Percentiles rank a stretch among this genome's conserved stretches.
Evolutionary conservation across 129 eudicot species (phyloP).

Genomic region (Tagetes erecta): DNA sequence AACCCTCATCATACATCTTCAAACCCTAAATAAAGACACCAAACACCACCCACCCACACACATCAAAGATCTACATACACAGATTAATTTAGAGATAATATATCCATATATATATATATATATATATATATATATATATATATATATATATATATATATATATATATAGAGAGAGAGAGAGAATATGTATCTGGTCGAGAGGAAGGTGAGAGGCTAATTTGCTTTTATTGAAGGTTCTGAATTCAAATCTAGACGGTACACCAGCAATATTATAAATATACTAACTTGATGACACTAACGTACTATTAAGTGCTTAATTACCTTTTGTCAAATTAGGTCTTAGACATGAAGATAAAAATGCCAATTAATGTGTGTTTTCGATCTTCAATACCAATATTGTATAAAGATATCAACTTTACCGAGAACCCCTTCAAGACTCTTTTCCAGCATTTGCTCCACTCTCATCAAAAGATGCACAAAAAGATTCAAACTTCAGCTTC

Average conservation of each 20-base stretch:
- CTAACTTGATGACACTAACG: too few species aligned
- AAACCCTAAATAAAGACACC: slow-evolving; percentile 43
- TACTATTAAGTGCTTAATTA: too few species aligned
- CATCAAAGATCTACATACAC: not conserved
- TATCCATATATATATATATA: too few species aligned
- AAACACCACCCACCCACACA: slow-evolving; percentile 22
- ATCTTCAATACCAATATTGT: slow-evolving; percentile 7
- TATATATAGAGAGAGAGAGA: too few species aligned
- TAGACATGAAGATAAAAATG: slow-evolving; percentile 21
- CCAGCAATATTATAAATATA: too few species aligned
- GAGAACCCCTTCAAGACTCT: slow-evolving; percentile 23
- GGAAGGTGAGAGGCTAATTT: too few species aligned
- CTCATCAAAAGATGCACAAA: slow-evolving; percentile 20
- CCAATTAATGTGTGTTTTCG: slow-evolving; percentile 37
- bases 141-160: not conserved
- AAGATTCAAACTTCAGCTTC: slow-evolving; percentile 6
- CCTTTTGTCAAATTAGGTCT: slow-evolving; percentile 4
- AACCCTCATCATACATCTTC: slow-evolving; percentile 10
- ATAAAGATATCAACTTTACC: slow-evolving; percentile 31
- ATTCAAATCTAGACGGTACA: too few species aligned
- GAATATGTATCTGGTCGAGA: not conserved
- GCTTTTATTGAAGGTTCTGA: too few species aligned
- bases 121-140: not conserved
- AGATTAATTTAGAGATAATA: not conserved
- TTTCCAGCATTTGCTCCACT: slow-evolving; percentile 19